Evolutionary conservation across 1,284 basidiomycete genomes (phyloP).

Genomic region (Porodaedalea pini): DNA sequence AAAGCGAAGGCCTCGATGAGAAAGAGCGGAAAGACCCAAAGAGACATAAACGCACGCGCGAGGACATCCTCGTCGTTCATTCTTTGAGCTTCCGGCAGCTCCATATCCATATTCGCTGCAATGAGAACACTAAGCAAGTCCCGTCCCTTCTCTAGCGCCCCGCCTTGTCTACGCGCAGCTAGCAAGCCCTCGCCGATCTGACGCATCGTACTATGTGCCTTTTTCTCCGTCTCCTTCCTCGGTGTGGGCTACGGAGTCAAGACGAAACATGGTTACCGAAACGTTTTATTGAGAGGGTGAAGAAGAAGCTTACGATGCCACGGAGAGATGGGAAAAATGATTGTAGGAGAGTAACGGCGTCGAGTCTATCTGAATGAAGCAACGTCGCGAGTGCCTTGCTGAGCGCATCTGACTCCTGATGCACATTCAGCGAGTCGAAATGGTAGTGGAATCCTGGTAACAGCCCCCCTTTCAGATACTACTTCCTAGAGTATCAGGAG

Average conservation of each 20-base stretch:
- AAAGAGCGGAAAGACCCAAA: too few species aligned
- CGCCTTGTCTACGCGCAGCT: constrained; percentile 38
- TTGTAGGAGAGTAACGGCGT: constrained; percentile 17
- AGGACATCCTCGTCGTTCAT: constrained; percentile 54
- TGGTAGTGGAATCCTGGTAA: constrained; percentile 59
- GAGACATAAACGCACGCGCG: constrained; percentile 52
- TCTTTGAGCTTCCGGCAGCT: constrained; percentile 40
- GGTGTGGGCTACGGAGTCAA: constrained; percentile 27
- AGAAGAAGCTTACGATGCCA: constrained; percentile 25
- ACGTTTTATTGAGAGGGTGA: neutral
- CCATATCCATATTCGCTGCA: constrained; percentile 46
- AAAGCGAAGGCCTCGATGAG: too few species aligned
- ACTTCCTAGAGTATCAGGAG: neutral
- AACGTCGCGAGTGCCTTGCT: constrained; percentile 30
- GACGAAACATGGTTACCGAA: neutral
- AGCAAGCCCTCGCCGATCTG: constrained; percentile 39
- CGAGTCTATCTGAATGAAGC: constrained; percentile 22
- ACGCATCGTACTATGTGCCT: constrained; percentile 30
- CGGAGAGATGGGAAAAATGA: constrained; percentile 22
- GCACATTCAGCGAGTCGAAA: constrained; percentile 41
- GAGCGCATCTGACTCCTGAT: constrained; percentile 30
- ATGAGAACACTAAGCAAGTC: constrained; percentile 37
- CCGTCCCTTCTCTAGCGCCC: constrained; percentile 26
- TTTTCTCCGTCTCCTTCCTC: too few species aligned
- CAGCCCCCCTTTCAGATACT: neutral